Percentiles rank a stretch among this genome's conserved stretches.
phyloP scores from a whole-genome alignment of 2,329 filamentous ascomycete genomes.

The Alternaria solani region DNA sequence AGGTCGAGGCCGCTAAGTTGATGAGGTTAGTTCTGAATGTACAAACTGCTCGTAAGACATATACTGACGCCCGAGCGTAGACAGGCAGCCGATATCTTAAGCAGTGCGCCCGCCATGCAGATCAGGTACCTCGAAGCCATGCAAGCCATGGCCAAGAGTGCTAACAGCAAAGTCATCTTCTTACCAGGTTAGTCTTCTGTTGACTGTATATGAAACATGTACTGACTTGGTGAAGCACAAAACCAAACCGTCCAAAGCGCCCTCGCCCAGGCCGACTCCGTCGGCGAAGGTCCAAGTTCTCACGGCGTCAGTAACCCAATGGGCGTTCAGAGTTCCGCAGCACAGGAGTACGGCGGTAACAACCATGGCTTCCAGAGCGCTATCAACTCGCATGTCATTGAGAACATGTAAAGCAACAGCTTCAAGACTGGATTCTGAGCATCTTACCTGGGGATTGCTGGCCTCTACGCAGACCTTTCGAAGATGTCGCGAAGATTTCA shows the following conservation, averaged over 20 bases:
- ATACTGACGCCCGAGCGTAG: no score
- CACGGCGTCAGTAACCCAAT: constrained; percentile 43
- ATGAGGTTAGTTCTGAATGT: constrained; percentile 57
- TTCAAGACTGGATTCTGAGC: not conserved
- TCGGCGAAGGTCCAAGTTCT: constrained; percentile 65
- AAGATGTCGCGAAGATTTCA: not conserved
- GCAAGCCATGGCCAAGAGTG: constrained; percentile 97
- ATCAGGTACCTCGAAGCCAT: constrained; percentile 88
- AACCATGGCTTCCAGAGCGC: constrained; percentile 75
- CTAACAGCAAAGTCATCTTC: constrained; percentile 76
- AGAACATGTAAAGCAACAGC: constrained; percentile 72
- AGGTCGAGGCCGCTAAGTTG: constrained; percentile 90
- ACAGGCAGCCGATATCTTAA: constrained; percentile 71
- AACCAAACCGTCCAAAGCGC: constrained; percentile 63
- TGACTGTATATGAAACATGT: not conserved
- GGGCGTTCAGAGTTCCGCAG: constrained; percentile 29
- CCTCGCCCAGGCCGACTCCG: constrained; percentile 58
- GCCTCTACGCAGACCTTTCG: not conserved
- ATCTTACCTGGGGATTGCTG: no score
- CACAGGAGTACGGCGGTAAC: constrained; percentile 49
- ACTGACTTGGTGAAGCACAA: not conserved
- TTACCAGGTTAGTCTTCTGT: constrained; percentile 3
- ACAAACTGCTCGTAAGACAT: no score
- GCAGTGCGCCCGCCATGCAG: constrained; percentile 87
- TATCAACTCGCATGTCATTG: constrained; percentile 81